phyloP scores from a whole-genome alignment of 2,329 filamentous ascomycete species.

The Alternaria gaisen region DNA sequence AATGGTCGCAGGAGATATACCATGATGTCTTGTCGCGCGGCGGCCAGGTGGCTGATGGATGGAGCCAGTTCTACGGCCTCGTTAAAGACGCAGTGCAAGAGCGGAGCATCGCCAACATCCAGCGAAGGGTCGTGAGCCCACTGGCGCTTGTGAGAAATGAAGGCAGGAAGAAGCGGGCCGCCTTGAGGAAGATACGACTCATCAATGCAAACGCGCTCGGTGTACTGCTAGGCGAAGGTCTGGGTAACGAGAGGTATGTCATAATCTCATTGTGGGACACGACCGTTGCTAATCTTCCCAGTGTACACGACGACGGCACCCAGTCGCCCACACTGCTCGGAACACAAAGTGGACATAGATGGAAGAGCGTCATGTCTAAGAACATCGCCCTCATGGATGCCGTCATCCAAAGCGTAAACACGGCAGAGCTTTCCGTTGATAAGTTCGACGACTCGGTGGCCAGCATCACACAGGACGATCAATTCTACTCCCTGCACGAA shows the following conservation, averaged over 20 bases:
- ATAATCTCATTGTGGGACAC: neutral
- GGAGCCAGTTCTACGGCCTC: slow-evolving; percentile 77
- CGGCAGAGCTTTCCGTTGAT: slow-evolving; percentile 63
- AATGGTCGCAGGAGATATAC: slow-evolving; percentile 76
- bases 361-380: slow-evolving; percentile 79
- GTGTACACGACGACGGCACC: slow-evolving; percentile 66
- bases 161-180: slow-evolving; percentile 75
- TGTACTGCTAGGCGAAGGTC: slow-evolving; percentile 84
- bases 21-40: slow-evolving; percentile 62
- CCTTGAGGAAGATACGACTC: slow-evolving; percentile 75
- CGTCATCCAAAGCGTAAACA: slow-evolving; percentile 76
- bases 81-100: slow-evolving; percentile 79
- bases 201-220: slow-evolving; percentile 88
- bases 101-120: slow-evolving; percentile 74
- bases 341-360: slow-evolving; percentile 60
- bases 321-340: slow-evolving; percentile 54
- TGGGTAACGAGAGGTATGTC: slow-evolving; percentile 64
- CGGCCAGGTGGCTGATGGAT: slow-evolving; percentile 53
- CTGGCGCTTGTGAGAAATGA: slow-evolving; percentile 79
- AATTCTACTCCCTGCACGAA: slow-evolving; percentile 56
- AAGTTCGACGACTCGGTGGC: slow-evolving; percentile 66
- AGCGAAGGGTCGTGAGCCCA: slow-evolving; percentile 77
- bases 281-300: slow-evolving; percentile 55
- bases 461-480: slow-evolving; percentile 63
- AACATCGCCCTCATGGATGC: slow-evolving; percentile 88